Evolutionary conservation across 495 filamentous ascomycete genomes (phyloP), one percentile per base, ranked within the genome.

Genomic region (Cairneyella variabilis): DNA sequence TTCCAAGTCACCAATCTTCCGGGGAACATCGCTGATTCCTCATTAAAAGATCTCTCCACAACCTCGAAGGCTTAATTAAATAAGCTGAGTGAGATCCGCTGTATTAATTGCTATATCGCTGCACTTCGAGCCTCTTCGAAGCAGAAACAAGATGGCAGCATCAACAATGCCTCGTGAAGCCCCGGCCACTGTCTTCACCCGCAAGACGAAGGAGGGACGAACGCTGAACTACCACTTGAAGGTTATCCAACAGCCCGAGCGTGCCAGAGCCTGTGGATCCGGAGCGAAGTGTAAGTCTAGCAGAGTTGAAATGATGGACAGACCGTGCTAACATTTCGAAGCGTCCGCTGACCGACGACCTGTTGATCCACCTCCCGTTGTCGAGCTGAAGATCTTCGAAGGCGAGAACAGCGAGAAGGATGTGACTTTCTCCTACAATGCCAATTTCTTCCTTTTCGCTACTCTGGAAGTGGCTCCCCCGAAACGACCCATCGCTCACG

Each of bases 361-460:
- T 6, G 93, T 98, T 54, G 92, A 98, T 69, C 92, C 93, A 52
- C 93, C 93, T 17, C 93, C 93, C 7, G 91, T 98, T 28, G 90
- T 97, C n/a, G 89, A 95, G 68, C 71, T 98, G 47, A 87, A 84
- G 47, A 85, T 98, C 43, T 91, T 83, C 57, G 87, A 96, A 64
- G 90, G 87, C 22, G 82, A 87, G n/a, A 72, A 71, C 38, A 76
- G 66, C 48, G 83, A 82, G 50, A 40, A 48, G n/a, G 88, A 93
- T 59, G 87, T 96, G 62, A 97, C 93, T 6, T 96, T 93, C 66
- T 76, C 82, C 51, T 91, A 96, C 71, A 92, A 95, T 63, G 91
- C 92, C 64, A 96, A 95, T 70, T 98, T 97, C 78, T 97, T 98
- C 72, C 86, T 97, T 45, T 98, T 88, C 63, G 91, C 91, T 7